Evolutionary conservation across 1,139 yeast genomes (phyloP).

Genomic region (Hyphopichia buzzinii): DNA sequence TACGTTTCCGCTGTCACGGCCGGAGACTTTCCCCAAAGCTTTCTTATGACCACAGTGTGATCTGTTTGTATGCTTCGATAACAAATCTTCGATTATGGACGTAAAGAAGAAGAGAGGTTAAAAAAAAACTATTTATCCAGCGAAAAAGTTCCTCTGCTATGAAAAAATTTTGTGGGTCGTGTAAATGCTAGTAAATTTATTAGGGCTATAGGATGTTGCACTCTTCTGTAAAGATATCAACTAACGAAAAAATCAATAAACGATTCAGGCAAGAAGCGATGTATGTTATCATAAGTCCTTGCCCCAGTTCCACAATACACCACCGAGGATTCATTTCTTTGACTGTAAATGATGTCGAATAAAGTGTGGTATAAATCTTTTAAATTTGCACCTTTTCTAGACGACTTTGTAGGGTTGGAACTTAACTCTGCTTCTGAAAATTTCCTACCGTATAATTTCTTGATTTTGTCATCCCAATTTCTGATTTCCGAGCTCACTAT

Average conservation of each 20-base stretch:
- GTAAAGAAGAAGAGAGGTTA: constrained; percentile 26
- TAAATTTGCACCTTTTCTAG: constrained; percentile 40
- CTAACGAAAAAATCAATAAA: constrained; percentile 25
- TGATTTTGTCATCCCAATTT: constrained; percentile 42
- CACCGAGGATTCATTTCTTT: constrained; percentile 25
- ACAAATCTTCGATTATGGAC: constrained; percentile 77
- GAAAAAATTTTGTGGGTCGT: too few relatives aligned
- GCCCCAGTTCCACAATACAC: constrained; percentile 55
- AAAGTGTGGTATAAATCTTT: constrained; percentile 51
- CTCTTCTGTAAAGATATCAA: constrained; percentile 1
- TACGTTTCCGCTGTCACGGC: constrained; percentile 70
- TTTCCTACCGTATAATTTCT: constrained; percentile 30
- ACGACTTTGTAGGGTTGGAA: constrained; percentile 33
- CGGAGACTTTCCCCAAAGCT: constrained; percentile 98
- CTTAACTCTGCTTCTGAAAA: constrained; percentile 35
- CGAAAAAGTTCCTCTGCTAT: not conserved
- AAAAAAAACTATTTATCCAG: not conserved
- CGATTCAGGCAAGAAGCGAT: constrained; percentile 33
- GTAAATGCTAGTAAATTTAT: too few relatives aligned
- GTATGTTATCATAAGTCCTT: constrained; percentile 37
- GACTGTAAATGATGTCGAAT: constrained; percentile 50
- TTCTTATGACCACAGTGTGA: constrained; percentile 16
- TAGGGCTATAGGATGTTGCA: too few relatives aligned
- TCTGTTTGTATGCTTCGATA: constrained; percentile 76
- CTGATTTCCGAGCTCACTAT: constrained; percentile 38